phyloP scores from a whole-genome alignment of 192 early-diverging fungal species.

The Geranomyces variabilis region DNA sequence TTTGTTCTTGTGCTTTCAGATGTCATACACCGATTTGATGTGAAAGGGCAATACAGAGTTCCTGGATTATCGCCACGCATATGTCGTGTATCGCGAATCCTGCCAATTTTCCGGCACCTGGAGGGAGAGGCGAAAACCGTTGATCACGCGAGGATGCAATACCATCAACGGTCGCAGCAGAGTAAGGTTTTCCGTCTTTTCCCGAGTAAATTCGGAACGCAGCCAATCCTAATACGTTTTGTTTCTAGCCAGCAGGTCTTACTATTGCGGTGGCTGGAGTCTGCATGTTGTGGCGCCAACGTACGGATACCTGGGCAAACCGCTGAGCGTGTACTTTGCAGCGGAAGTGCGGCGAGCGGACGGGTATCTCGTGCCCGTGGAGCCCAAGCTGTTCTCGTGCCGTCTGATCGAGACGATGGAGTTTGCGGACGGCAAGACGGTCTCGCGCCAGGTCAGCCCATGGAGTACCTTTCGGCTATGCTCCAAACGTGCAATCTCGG shows the following conservation, averaged over 20 bases:
- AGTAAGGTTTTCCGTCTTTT: not conserved
- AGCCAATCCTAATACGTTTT: not conserved
- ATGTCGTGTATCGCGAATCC: not conserved
- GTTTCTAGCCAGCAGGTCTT: not conserved
- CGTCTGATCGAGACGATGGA: constrained; percentile 1
- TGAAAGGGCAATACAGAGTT: not conserved
- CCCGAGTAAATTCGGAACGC: not conserved
- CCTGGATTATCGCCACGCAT: not conserved
- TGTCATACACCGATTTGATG: not conserved
- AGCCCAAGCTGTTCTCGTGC: not conserved
- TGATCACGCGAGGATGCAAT: not conserved
- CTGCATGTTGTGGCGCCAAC: not conserved
- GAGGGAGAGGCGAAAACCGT: not conserved
- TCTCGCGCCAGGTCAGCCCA: not conserved
- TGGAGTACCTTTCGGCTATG: not conserved
- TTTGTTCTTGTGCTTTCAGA: too few relatives aligned
- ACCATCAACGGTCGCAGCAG: not conserved
- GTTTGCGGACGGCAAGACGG: not conserved
- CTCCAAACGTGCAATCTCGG: not conserved
- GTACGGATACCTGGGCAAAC: not conserved
- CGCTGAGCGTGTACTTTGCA: not conserved
- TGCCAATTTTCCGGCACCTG: not conserved
- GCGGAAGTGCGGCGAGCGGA: not conserved
- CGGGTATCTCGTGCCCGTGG: not conserved
- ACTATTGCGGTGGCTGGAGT: not conserved